Base-by-base conservation (phyloP, 106 monocot genomes). In the Xerophyta viscosa region DNA sequence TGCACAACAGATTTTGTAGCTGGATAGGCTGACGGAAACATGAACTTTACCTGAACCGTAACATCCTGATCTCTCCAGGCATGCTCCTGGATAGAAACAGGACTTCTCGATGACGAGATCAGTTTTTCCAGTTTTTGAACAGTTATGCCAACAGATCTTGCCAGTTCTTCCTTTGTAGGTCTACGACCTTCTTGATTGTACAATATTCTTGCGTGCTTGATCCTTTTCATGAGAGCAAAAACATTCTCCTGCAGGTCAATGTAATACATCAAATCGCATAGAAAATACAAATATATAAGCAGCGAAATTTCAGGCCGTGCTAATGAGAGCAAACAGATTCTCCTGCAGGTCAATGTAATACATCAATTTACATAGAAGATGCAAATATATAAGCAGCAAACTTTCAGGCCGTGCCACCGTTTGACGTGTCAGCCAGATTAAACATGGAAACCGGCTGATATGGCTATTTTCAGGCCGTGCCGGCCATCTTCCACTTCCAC, bases 231-330 rank as follows among this genome's bases (percentile, higher is more conserved):
- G 61, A 71, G 74, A 24, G 56, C 80, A 67, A 69, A 84, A 4
- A 88, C 74, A 62, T 82, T 83, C 46, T 80, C 75, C 93, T 93
- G 71, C 52, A 59, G 52, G n/a, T n/a, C n/a, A n/a, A n/a, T n/a
- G n/a, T n/a, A n/a, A n/a, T n/a, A n/a, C n/a, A n/a, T n/a, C n/a
- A n/a, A n/a, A n/a, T n/a, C n/a, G n/a, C n/a, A n/a, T n/a, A n/a
- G n/a, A n/a, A n/a, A n/a, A n/a, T n/a, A n/a, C n/a, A n/a, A n/a
- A n/a, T n/a, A n/a, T n/a, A n/a, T n/a, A n/a, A n/a, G n/a, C n/a
- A n/a, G n/a, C n/a, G n/a, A n/a, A n/a, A n/a, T n/a, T n/a, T n/a
- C n/a, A n/a, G n/a, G n/a, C n/a, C n/a, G n/a, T n/a, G n/a, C n/a
- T n/a, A n/a, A 93, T 57, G 61, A 71, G 74, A 24, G 56, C 80